phyloP scores from a whole-genome alignment of 306 rosid species.

The Arachis hypogaea region DNA sequence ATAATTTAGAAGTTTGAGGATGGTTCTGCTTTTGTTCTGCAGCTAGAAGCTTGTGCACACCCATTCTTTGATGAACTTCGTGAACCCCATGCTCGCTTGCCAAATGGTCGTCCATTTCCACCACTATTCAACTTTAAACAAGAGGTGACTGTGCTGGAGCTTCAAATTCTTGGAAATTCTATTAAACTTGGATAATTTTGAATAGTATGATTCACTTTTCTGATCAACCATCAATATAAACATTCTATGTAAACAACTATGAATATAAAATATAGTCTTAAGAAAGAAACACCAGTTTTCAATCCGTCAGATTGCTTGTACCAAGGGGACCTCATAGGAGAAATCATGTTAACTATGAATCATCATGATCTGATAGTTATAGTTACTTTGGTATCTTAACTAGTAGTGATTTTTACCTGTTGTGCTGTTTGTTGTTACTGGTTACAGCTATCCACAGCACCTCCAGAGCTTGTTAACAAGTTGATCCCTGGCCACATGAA shows the following conservation, averaged over 20 bases:
- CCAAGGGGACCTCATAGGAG: no score
- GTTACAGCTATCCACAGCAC: slow-evolving; percentile 61
- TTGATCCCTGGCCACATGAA: slow-evolving; percentile 81
- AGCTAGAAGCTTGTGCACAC: slow-evolving; percentile 89
- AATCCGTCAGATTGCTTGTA: no score
- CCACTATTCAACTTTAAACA: slow-evolving; percentile 77
- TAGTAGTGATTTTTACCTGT: neutral
- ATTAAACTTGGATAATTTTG: neutral
- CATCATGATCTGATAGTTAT: neutral
- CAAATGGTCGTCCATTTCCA: slow-evolving; percentile 72
- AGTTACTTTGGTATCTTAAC: slow-evolving; percentile 6
- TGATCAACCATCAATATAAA: slow-evolving; percentile 17
- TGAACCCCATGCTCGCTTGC: slow-evolving; percentile 67
- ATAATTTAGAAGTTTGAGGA: slow-evolving; percentile 22
- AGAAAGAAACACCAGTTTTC: neutral
- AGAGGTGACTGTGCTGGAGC: slow-evolving; percentile 54
- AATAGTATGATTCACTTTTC: neutral
- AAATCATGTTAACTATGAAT: neutral
- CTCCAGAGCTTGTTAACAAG: slow-evolving; percentile 69
- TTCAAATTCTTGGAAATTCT: neutral
- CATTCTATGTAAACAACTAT: slow-evolving; percentile 7
- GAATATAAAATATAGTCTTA: neutral
- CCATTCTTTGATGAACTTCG: slow-evolving; percentile 86
- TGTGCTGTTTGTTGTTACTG: slow-evolving; percentile 4
- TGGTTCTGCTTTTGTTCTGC: slow-evolving; percentile 40